phyloP scores from a whole-genome alignment of 768 basidiomycete genomes.

The Epithele typhae region DNA sequence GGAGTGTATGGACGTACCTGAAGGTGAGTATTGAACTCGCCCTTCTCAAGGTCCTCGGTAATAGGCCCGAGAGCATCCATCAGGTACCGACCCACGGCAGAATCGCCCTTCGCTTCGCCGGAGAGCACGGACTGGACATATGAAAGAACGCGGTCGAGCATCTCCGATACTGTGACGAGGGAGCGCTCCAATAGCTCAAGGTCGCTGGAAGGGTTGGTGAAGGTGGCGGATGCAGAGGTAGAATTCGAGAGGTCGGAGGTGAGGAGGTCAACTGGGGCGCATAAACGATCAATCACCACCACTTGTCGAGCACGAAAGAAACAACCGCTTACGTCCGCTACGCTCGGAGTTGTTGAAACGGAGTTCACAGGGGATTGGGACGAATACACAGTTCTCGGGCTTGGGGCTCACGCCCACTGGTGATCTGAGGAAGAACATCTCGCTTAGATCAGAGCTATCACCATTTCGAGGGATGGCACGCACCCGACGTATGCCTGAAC shows the following conservation, averaged over 20 bases:
- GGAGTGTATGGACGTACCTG: conserved; percentile 50
- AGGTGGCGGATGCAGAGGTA: conserved; percentile 29
- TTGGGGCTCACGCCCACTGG: conserved; percentile 87
- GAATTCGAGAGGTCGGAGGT: conserved; percentile 38
- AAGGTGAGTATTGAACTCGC: conserved; percentile 70
- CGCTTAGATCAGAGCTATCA: neutral
- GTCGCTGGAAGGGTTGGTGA: conserved; percentile 56
- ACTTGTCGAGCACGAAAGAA: no score
- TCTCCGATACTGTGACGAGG: conserved; percentile 60
- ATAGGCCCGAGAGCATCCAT: conserved; percentile 81
- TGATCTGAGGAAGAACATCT: conserved; percentile 46
- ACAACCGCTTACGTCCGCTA: conserved; percentile 72
- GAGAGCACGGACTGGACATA: conserved; percentile 81
- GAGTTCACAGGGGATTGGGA: conserved; percentile 86
- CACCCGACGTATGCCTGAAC: conserved; percentile 88
- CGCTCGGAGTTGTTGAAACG: conserved; percentile 81
- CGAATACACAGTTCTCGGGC: conserved; percentile 92
- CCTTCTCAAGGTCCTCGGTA: conserved; percentile 65
- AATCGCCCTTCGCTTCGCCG: conserved; percentile 76
- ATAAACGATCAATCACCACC: no score
- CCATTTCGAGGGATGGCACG: conserved; percentile 12
- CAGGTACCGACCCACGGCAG: conserved; percentile 84
- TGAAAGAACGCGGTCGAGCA: conserved; percentile 80
- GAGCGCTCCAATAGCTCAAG: conserved; percentile 76
- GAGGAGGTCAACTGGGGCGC: conserved; percentile 70